Conservation (phyloP, 176 grass and related monocot genomes). For the Olyra latifolia region DNA sequence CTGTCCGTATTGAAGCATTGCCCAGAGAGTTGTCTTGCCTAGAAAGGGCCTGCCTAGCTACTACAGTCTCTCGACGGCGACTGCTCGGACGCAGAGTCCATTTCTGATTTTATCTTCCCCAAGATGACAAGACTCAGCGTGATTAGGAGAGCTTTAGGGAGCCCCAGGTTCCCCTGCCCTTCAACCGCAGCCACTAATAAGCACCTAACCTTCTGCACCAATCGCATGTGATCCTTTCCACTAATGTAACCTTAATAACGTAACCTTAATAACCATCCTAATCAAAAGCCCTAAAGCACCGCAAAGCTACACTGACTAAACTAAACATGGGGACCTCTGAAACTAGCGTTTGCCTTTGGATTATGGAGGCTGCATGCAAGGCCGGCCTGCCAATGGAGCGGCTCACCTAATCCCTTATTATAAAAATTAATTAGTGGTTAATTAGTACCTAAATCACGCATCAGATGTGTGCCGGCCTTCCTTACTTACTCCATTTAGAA, state of each 20-base stretch:
- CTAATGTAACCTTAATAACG: neutral
- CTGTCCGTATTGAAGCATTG: constrained; percentile 24
- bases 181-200: neutral
- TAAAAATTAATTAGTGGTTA: neutral
- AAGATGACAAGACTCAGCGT: neutral
- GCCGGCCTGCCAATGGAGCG: constrained; percentile 5
- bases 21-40: constrained; percentile 26
- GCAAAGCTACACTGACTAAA: neutral
- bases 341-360: constrained; percentile 10
- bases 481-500: constrained; percentile 32
- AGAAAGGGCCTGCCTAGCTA: constrained; percentile 39
- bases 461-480: neutral
- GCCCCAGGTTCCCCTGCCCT: neutral
- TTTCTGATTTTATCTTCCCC: neutral
- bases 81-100: neutral
- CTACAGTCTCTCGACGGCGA: constrained; percentile 17
- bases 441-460: constrained; percentile 4
- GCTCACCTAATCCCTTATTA: constrained; percentile 52
- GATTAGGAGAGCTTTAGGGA: neutral
- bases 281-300: neutral
- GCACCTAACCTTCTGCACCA: constrained; percentile 14
- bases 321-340: neutral
- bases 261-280: neutral
- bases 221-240: neutral
- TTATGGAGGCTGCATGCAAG: neutral